These are phyloP conservation scores for Colletotrichum scovillei DNA, from an alignment of 2,329 filamentous ascomycete species.

Conservation along the genomic window DNA sequence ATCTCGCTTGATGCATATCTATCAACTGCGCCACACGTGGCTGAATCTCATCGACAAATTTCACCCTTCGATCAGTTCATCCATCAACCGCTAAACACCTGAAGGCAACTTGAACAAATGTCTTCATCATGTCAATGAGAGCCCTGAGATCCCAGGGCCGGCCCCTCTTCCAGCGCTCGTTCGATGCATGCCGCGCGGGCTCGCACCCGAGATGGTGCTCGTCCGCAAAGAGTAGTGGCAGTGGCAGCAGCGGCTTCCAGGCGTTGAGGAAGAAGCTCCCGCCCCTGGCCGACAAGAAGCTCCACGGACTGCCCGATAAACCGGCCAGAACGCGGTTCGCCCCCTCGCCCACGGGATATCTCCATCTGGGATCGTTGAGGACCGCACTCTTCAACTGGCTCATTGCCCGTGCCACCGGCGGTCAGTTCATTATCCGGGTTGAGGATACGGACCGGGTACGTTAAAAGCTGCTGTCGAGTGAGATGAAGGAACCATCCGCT, in stretches of 20 bases:
- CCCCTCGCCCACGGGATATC: slow-evolving; percentile 92
- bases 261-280: slow-evolving; percentile 36
- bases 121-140: slow-evolving; percentile 27
- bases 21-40: slow-evolving; percentile 30
- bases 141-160: slow-evolving; percentile 18
- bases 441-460: slow-evolving; percentile 94
- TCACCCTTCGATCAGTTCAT: slow-evolving; percentile 22
- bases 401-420: slow-evolving; percentile 86
- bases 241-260: slow-evolving; percentile 19
- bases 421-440: slow-evolving; percentile 89
- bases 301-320: slow-evolving; percentile 55
- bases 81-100: not conserved
- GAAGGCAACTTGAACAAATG: not conserved
- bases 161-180: not conserved
- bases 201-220: slow-evolving; percentile 28
- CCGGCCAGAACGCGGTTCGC: slow-evolving; percentile 81
- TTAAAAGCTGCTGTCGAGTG: not conserved
- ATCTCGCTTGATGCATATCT: slow-evolving; percentile 22
- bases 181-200: slow-evolving; percentile 7
- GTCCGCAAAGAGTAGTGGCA: slow-evolving; percentile 13
- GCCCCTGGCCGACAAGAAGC: slow-evolving; percentile 25
- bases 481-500: not conserved
- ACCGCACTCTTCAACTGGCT: slow-evolving; percentile 97
- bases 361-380: slow-evolving; percentile 90
- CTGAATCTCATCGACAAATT: slow-evolving; percentile 35